A percentile compares a stretch with the other conserved stretches of the same genome.
These are phyloP conservation scores for Platanthera zijinensis DNA, from an alignment of 106 monocot species.

Conservation along the genomic window DNA sequence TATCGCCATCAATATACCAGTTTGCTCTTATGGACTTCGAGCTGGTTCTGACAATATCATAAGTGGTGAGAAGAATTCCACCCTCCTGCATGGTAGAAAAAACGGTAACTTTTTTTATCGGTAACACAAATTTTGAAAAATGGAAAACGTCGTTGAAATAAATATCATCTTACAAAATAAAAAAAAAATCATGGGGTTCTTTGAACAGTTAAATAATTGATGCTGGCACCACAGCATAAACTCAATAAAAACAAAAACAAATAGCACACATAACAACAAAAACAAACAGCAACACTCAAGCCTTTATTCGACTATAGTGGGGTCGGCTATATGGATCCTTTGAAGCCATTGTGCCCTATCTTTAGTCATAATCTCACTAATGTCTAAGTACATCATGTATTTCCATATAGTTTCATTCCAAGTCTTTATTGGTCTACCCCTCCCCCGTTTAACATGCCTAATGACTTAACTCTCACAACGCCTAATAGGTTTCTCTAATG, in stretches of 20 bases:
- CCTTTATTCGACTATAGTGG: no score
- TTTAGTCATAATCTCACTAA: no score
- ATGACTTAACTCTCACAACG: no score
- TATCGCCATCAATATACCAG: slow-evolving; percentile 22
- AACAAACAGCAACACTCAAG: not conserved
- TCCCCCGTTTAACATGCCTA: no score
- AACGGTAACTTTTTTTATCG: not conserved
- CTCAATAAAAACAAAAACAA: not conserved
- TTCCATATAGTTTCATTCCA: no score
- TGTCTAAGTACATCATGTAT: no score
- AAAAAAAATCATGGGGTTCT: not conserved
- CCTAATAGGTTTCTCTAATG: no score
- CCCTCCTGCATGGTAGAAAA: slow-evolving; percentile 37
- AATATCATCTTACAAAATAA: not conserved
- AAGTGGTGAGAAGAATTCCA: slow-evolving; percentile 92
- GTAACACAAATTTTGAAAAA: not conserved
- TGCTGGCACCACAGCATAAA: not conserved
- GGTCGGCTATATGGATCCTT: no score
- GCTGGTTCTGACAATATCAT: slow-evolving; percentile 91
- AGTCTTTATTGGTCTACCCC: no score
- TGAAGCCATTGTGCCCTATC: no score
- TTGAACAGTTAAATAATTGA: not conserved
- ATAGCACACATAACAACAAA: not conserved
- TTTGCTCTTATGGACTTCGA: slow-evolving; percentile 73
- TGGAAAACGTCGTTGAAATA: not conserved